phyloP scores from a whole-genome alignment of 768 basidiomycete genomes.

The Leccinum imitatum region DNA sequence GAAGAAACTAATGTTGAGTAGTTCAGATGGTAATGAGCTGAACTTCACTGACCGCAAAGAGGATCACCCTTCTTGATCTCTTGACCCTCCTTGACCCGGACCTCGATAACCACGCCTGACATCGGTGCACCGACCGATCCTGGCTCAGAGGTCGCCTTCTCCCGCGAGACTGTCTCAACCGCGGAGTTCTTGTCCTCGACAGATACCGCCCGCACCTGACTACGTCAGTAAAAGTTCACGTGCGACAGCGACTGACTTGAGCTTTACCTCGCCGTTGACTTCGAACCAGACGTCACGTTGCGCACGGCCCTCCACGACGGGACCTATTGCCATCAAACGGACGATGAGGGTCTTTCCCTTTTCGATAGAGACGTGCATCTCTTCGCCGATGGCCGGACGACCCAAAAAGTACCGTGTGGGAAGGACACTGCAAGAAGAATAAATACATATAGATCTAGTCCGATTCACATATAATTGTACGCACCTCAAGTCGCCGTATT shows the following conservation, averaged over 20 bases:
- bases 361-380: slow-evolving; percentile 96
- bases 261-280: slow-evolving; percentile 86
- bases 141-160: slow-evolving; percentile 91
- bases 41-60: slow-evolving; percentile 66
- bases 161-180: slow-evolving; percentile 90
- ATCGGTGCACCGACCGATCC: slow-evolving; percentile 98
- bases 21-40: slow-evolving; percentile 18
- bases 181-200: slow-evolving; percentile 98
- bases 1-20: slow-evolving; percentile 17
- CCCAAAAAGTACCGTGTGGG: slow-evolving; percentile 98
- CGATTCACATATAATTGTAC: slow-evolving; percentile 21
- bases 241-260: slow-evolving; percentile 4
- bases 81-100: slow-evolving; percentile 95
- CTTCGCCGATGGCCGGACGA: slow-evolving; percentile 88
- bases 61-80: slow-evolving; percentile 99
- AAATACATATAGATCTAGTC: slow-evolving; percentile 11
- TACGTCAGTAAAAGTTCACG: slow-evolving; percentile 18
- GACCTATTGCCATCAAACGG: slow-evolving; percentile 92
- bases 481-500: slow-evolving; percentile 92
- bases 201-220: slow-evolving; percentile 86
- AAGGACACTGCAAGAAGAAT: slow-evolving; percentile 61
- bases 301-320: slow-evolving; percentile 87
- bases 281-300: slow-evolving; percentile 98
- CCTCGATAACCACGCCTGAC: slow-evolving; percentile 98
- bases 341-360: slow-evolving; percentile 97